Evolutionary conservation across 129 eudicot species (phyloP).

Genomic region (Flaveria sonorensis): DNA sequence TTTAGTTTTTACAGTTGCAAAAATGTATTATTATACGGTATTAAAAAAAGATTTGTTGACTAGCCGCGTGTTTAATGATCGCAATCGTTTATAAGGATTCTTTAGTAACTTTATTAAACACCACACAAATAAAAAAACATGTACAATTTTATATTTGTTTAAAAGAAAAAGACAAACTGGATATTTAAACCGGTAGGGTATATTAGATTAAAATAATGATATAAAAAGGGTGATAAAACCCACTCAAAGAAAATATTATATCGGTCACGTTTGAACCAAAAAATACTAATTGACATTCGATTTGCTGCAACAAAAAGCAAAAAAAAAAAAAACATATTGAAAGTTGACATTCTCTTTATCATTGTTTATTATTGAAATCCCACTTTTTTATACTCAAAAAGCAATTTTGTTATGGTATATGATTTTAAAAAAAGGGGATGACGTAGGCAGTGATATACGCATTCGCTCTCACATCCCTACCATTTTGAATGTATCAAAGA

Average conservation of each 20-base stretch:
- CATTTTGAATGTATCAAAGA: neutral
- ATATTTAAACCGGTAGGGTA: neutral
- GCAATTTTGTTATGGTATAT: neutral
- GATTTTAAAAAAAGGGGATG: neutral
- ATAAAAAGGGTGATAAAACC: conserved; percentile 6
- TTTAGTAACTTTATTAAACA: neutral
- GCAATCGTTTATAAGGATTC: neutral
- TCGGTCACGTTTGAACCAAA: conserved; percentile 18
- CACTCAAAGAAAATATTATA: conserved; percentile 19
- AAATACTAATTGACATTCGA: conserved; percentile 31
- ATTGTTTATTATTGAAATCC: neutral
- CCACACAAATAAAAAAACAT: neutral
- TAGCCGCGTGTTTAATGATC: neutral
- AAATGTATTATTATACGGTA: too few species aligned
- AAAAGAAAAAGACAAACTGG: conserved; percentile 20
- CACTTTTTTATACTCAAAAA: neutral
- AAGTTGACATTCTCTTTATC: conserved; percentile 26
- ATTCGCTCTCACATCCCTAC: neutral
- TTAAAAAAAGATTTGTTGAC: neutral
- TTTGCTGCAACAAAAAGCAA: conserved; percentile 25
- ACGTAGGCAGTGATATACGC: neutral
- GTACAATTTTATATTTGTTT: conserved; percentile 12
- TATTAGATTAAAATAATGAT: neutral
- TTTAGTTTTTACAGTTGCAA: too few species aligned
- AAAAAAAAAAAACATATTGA: conserved; percentile 14